Conservation (phyloP, 2,329 filamentous ascomycete species). For the Exserohilum turcica region DNA sequence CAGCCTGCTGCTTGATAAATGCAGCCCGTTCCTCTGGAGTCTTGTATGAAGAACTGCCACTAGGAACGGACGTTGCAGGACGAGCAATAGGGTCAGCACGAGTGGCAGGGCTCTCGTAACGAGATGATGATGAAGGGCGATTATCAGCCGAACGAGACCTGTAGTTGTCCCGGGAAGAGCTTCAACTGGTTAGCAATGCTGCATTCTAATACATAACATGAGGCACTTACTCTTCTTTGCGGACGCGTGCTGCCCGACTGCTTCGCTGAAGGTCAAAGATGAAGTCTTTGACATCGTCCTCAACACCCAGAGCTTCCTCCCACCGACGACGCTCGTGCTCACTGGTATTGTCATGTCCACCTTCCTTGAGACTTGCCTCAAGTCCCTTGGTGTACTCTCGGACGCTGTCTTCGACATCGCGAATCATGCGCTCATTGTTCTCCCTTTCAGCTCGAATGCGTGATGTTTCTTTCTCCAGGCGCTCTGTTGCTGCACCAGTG, state of each 20-base stretch:
- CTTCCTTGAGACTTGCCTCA: constrained; percentile 86
- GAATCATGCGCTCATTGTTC: constrained; percentile 94
- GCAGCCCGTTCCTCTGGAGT: constrained; percentile 93
- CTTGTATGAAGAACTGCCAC: constrained; percentile 76
- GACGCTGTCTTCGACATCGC: constrained; percentile 95
- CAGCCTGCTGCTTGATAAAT: constrained; percentile 95
- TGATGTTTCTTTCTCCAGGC: constrained; percentile 85
- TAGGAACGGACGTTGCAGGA: constrained; percentile 57
- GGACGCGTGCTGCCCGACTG: constrained; percentile 75
- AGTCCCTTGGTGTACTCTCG: constrained; percentile 83
- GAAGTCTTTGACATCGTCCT: constrained; percentile 96
- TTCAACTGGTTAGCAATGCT: constrained; percentile 18
- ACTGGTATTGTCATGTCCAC: constrained; percentile 71
- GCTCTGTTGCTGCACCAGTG: constrained; percentile 77
- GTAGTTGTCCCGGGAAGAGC: constrained; percentile 40
- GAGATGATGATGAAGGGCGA: constrained; percentile 39
- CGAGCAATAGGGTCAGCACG: constrained; percentile 58
- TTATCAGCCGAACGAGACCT: constrained; percentile 47
- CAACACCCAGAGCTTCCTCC: constrained; percentile 94
- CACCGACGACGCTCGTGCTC: constrained; percentile 92
- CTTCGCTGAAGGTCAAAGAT: constrained; percentile 94
- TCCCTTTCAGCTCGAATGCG: constrained; percentile 84
- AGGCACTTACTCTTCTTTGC: constrained; percentile 62
- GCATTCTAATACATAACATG: neutral
- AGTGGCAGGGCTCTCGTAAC: constrained; percentile 58